Evolutionary conservation across 2,329 filamentous ascomycete species (phyloP).

Genomic region (Spiromastix sp.): DNA sequence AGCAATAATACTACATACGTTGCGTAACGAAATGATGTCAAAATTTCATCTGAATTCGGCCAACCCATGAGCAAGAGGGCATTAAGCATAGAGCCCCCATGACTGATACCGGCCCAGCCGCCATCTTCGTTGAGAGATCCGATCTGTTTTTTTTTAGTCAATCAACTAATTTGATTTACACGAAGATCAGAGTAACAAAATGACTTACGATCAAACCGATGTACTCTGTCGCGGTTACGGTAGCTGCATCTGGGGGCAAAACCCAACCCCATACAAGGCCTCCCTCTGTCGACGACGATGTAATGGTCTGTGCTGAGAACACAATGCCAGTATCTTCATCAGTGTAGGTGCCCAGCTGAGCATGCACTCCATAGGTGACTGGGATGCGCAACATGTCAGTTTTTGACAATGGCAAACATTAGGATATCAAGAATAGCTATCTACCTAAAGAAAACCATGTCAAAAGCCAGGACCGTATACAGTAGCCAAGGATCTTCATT

Average conservation of each 20-base stretch:
- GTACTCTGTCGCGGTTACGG: conserved; percentile 3
- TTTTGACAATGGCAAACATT: too few species aligned
- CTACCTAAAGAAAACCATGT: too few species aligned
- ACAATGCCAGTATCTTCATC: conserved; percentile 3
- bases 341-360: conserved; percentile 1
- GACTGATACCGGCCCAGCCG: conserved; percentile 50
- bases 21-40: conserved; percentile 49
- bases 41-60: conserved; percentile 42
- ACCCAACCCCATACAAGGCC: conserved; percentile 3
- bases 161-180: not conserved
- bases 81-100: conserved; percentile 48
- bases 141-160: conserved; percentile 1
- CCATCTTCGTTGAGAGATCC: not conserved
- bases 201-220: conserved; percentile 5
- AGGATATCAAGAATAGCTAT: too few species aligned
- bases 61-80: conserved; percentile 50
- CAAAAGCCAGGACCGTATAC: too few species aligned
- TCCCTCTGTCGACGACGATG: not conserved
- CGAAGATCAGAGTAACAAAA: not conserved
- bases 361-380: conserved; percentile 1
- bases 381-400: too few species aligned
- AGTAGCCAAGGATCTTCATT: too few species aligned
- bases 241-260: conserved; percentile 4
- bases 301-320: not conserved
- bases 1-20: conserved; percentile 18